Conservation (phyloP, 2,329 filamentous ascomycete species). For the Paraconiothyrium brasiliense region DNA sequence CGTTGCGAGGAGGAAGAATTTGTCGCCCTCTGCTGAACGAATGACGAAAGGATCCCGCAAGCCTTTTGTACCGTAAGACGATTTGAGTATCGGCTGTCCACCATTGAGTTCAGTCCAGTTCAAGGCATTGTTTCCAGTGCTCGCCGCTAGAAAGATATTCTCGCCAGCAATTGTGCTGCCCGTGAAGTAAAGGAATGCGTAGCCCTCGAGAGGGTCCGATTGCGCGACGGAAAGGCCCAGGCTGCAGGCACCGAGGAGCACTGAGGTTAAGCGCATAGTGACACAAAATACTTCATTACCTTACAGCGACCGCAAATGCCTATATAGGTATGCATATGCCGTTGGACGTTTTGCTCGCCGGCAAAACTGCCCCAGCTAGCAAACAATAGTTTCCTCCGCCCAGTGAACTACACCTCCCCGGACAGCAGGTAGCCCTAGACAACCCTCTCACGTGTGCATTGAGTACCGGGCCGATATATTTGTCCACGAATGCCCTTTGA, state of each 20-base stretch:
- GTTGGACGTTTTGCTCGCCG: not conserved
- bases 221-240: conserved; percentile 20
- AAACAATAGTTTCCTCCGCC: not conserved
- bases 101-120: conserved; percentile 62
- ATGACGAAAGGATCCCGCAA: conserved; percentile 65
- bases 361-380: conserved; percentile 1
- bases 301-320: not conserved
- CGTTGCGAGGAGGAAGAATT: conserved; percentile 63
- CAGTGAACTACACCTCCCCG: not conserved
- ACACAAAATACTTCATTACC: not conserved
- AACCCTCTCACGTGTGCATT: not conserved
- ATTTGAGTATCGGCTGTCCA: conserved; percentile 58
- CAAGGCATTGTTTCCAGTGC: conserved; percentile 62
- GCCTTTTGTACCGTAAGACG: conserved; percentile 59
- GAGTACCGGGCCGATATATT: not conserved
- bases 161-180: conserved; percentile 57
- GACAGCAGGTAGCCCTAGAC: not conserved
- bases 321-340: not conserved
- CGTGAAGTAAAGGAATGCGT: conserved; percentile 64
- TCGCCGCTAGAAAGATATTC: conserved; percentile 63
- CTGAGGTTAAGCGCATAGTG: conserved; percentile 7
- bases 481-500: conserved; percentile 4
- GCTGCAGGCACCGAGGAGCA: conserved; percentile 1
- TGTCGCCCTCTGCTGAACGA: conserved; percentile 60
- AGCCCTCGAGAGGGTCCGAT: conserved; percentile 54